phyloP scores from a whole-genome alignment of 2,329 filamentous ascomycete species.

The Pyrenophora graminea region DNA sequence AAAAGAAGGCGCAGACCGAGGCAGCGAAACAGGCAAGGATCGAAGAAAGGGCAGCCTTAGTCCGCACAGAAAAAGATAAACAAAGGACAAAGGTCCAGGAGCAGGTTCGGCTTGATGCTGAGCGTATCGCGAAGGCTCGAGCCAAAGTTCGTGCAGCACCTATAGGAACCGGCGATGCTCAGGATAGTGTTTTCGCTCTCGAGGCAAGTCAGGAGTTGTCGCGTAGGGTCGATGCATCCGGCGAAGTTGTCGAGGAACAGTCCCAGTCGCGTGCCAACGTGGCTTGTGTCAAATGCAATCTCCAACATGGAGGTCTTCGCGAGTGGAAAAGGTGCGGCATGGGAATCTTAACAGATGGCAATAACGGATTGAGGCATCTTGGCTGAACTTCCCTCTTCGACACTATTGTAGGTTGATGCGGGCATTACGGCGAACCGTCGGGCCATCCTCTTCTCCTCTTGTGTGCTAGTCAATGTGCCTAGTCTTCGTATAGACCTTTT shows the following conservation, averaged over 20 bases:
- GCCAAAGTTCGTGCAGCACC: conserved; percentile 19
- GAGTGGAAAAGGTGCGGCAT: conserved; percentile 14
- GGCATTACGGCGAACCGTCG: conserved; percentile 20
- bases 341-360: neutral
- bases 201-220: neutral
- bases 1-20: conserved; percentile 13
- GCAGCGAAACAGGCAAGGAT: conserved; percentile 14
- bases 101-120: conserved; percentile 5
- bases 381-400: too few relatives aligned
- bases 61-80: conserved; percentile 16
- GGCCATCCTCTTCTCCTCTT: conserved; percentile 22
- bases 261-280: conserved; percentile 4
- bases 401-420: conserved; percentile 17
- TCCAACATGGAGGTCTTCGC: conserved; percentile 3
- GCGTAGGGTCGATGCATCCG: neutral
- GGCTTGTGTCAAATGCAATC: conserved; percentile 9
- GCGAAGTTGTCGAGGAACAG: neutral
- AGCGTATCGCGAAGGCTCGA: conserved; percentile 19
- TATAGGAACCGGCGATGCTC: neutral
- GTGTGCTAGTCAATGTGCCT: neutral
- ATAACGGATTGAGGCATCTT: neutral
- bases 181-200: conserved; percentile 1
- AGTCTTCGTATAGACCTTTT: neutral
- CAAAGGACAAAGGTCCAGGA: conserved; percentile 7
- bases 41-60: conserved; percentile 17